Evolutionary conservation across 257 asterid genomes (phyloP).

Genomic region (Nyctanthes arbortristis): DNA sequence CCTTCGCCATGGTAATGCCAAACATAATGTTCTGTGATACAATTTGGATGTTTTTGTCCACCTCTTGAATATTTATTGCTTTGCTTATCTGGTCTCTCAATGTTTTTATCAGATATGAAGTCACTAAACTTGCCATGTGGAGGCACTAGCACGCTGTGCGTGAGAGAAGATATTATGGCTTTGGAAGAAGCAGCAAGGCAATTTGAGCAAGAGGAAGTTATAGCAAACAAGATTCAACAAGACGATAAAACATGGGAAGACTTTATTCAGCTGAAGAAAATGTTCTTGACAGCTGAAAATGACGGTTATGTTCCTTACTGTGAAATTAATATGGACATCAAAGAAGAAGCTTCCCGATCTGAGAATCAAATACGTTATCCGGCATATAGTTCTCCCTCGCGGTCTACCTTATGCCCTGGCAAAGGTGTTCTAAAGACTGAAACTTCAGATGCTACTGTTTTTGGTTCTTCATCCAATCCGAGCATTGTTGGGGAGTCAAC

Average conservation of each 20-base stretch:
- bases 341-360: slow-evolving; percentile 25
- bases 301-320: slow-evolving; percentile 69
- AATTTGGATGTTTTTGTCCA: background rate
- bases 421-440: slow-evolving; percentile 23
- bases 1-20: slow-evolving; percentile 79
- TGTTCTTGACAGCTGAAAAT: slow-evolving; percentile 47
- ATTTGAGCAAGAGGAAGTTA: slow-evolving; percentile 71
- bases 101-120: slow-evolving; percentile 52
- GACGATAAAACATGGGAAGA: slow-evolving; percentile 44
- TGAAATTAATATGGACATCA: slow-evolving; percentile 34
- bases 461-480: slow-evolving; percentile 22
- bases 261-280: slow-evolving; percentile 40
- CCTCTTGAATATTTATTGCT: background rate
- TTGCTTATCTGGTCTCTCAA: slow-evolving; percentile 14
- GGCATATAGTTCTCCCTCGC: slow-evolving; percentile 18
- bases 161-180: slow-evolving; percentile 69
- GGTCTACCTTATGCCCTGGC: slow-evolving; percentile 15
- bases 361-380: slow-evolving; percentile 23
- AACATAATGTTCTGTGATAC: background rate
- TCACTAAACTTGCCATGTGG: slow-evolving; percentile 62
- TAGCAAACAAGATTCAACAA: slow-evolving; percentile 55
- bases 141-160: slow-evolving; percentile 43
- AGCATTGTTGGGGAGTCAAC: slow-evolving; percentile 15
- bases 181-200: slow-evolving; percentile 76
- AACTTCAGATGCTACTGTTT: slow-evolving; percentile 28